A percentile compares a stretch with the other conserved stretches of the same genome.
These are phyloP conservation scores for Madurella fahalii DNA, from an alignment of 2,329 filamentous ascomycete species.

Conservation along the genomic window DNA sequence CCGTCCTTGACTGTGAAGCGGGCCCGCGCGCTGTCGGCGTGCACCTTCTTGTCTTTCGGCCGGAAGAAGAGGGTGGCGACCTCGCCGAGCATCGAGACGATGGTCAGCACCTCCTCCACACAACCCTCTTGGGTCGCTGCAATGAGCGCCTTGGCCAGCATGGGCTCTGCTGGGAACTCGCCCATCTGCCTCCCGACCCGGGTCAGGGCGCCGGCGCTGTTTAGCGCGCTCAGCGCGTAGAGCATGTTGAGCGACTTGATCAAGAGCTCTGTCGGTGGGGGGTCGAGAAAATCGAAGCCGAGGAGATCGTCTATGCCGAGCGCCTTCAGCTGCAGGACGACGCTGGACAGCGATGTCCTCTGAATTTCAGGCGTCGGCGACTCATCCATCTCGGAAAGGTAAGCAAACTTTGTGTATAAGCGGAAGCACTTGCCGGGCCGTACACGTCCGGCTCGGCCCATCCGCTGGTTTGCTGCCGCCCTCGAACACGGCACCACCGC, in stretches of 20 bases:
- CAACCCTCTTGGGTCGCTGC: slow-evolving; percentile 88
- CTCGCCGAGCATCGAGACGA: slow-evolving; percentile 93
- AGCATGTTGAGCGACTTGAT: slow-evolving; percentile 86
- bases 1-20: slow-evolving; percentile 88
- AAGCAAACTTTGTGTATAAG: slow-evolving; percentile 89
- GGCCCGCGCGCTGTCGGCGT: slow-evolving; percentile 84
- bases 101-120: slow-evolving; percentile 85
- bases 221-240: slow-evolving; percentile 84
- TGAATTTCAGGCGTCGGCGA: slow-evolving; percentile 91
- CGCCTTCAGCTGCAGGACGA: slow-evolving; percentile 82
- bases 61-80: slow-evolving; percentile 86
- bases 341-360: slow-evolving; percentile 77
- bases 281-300: slow-evolving; percentile 94
- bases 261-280: slow-evolving; percentile 82
- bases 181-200: slow-evolving; percentile 92
- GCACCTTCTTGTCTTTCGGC: slow-evolving; percentile 95
- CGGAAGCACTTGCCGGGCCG: slow-evolving; percentile 90
- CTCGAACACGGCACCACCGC: slow-evolving; percentile 88
- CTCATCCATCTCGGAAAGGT: slow-evolving; percentile 92
- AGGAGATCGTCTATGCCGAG: slow-evolving; percentile 89
- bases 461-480: slow-evolving; percentile 88
- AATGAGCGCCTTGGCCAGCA: slow-evolving; percentile 84
- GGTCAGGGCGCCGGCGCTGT: slow-evolving; percentile 83
- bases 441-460: slow-evolving; percentile 87
- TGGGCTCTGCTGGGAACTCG: slow-evolving; percentile 88